Evolutionary conservation across 345 rosid genomes (phyloP), one percentile per base, ranked within the genome.

Genomic region (Aquilaria yunnanensis): DNA sequence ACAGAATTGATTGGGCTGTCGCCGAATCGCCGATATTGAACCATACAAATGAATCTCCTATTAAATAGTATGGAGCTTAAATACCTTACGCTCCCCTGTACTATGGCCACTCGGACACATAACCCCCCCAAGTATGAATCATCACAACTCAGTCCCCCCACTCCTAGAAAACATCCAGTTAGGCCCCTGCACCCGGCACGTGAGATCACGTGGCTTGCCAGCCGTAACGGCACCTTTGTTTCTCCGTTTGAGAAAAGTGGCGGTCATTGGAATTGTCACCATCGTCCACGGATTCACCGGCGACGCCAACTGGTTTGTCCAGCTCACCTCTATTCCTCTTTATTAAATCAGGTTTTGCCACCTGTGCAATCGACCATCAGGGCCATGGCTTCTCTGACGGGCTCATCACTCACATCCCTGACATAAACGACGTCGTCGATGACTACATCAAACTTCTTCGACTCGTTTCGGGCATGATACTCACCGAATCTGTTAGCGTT

Each of bases 341-440:
- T 54, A 96, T 97, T 34, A 59, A 85, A 61, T 79, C 83, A 0
- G 97, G 99, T 0, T 90, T 85, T 69, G 80, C 77, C 65, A 78
- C 86, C 16, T 94, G 97, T 58, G 95, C 96, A 2, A 81, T 94
- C 60, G 99, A 90, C 72, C 99, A 94, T 75, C 97, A 88, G 68
- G 99, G 99, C 66, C 99, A 94, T 69, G 99, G 99, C 63, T 81
- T 79, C 85, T 94, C 97, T 14, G 96, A 88, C 13, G 96, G 96
- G 10, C 78, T 93, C 47, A 49, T 55, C 9, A 70, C 80, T 46
- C 97, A 94, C 61, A 80, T 90, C 32, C 99, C 99, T 0, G 85
- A 83, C 70, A 57, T 94, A 59, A 67, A 84, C 70, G 91, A 84
- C 37, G 82, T 94, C 10, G 81, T 94, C 12, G 93, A 85, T 51